Evolutionary conservation across 345 rosid species (phyloP).

Genomic region (Gossypium ekmanianum): DNA sequence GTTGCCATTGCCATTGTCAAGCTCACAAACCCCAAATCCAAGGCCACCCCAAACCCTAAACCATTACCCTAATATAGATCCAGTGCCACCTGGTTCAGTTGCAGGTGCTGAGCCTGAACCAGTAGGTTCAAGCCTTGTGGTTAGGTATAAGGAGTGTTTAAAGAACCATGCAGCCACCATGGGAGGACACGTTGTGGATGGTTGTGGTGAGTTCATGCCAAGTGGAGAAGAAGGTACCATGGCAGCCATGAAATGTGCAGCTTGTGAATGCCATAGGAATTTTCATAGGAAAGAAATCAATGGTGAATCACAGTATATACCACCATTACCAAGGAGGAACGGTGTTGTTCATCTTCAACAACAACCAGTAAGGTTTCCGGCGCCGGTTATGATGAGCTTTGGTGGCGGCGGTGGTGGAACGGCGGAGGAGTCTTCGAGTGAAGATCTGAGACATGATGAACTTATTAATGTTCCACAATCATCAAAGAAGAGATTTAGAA

Average conservation of each 20-base stretch:
- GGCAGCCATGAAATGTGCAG: slow-evolving; percentile 75
- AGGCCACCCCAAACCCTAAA: slow-evolving; percentile 1
- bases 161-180: slow-evolving; percentile 68
- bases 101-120: not conserved
- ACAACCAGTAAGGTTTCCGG: slow-evolving; percentile 3
- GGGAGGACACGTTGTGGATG: slow-evolving; percentile 64
- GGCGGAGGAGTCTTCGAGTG: slow-evolving; percentile 38
- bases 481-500: slow-evolving; percentile 57
- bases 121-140: slow-evolving; percentile 5
- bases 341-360: slow-evolving; percentile 14
- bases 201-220: slow-evolving; percentile 83
- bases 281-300: slow-evolving; percentile 58
- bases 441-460: slow-evolving; percentile 33
- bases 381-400: slow-evolving; percentile 64
- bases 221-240: slow-evolving; percentile 55
- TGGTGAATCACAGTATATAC: slow-evolving; percentile 25
- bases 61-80: slow-evolving; percentile 5
- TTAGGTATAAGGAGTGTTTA: slow-evolving; percentile 60
- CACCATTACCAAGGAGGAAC: slow-evolving; percentile 3
- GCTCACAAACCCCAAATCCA: slow-evolving; percentile 7
- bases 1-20: slow-evolving; percentile 11
- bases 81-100: not conserved
- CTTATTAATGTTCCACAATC: not conserved
- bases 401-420: slow-evolving; percentile 36
- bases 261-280: slow-evolving; percentile 74